phyloP scores from a whole-genome alignment of 2,329 filamentous ascomycete species.

The Endoconidiophora laricicola region DNA sequence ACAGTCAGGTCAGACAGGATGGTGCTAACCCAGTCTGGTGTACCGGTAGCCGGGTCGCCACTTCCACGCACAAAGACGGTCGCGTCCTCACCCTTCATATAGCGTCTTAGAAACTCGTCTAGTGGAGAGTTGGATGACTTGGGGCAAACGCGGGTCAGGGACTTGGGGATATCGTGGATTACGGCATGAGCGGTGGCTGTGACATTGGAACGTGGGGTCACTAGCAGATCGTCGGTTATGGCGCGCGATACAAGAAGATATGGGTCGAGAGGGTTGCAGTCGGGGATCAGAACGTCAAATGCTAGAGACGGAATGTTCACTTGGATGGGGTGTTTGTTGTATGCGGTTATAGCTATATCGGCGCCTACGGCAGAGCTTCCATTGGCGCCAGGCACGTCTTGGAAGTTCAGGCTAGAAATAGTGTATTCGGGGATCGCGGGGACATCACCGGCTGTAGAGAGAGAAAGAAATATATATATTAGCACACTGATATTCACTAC shows the following conservation, averaged over 20 bases:
- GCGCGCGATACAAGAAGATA: slow-evolving; percentile 68
- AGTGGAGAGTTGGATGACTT: slow-evolving; percentile 64
- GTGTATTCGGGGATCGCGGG: slow-evolving; percentile 68
- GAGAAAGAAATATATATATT: slow-evolving; percentile 20
- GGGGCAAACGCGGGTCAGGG: slow-evolving; percentile 58
- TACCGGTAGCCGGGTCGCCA: slow-evolving; percentile 40
- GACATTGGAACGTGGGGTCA: slow-evolving; percentile 53
- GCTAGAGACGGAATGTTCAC: slow-evolving; percentile 62
- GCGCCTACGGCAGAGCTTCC: slow-evolving; percentile 55
- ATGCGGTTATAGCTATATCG: slow-evolving; percentile 55
- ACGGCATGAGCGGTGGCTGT: slow-evolving; percentile 53
- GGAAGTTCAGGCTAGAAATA: slow-evolving; percentile 63
- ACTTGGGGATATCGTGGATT: slow-evolving; percentile 56
- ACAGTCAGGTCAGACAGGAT: slow-evolving; percentile 69
- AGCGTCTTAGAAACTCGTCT: slow-evolving; percentile 63
- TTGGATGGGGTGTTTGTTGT: slow-evolving; percentile 64
- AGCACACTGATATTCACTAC: slow-evolving; percentile 13
- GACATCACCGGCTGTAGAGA: slow-evolving; percentile 44
- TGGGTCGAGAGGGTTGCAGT: slow-evolving; percentile 54
- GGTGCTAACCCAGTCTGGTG: slow-evolving; percentile 68
- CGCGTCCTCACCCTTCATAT: slow-evolving; percentile 63
- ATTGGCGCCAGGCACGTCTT: slow-evolving; percentile 42
- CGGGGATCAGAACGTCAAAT: slow-evolving; percentile 73
- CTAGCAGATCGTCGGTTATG: slow-evolving; percentile 45
- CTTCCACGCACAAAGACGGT: slow-evolving; percentile 74